Evolutionary conservation across 1,139 yeast species (phyloP), one percentile per base, ranked within the genome.

Genomic region (Zygosaccharomyces sapae): DNA sequence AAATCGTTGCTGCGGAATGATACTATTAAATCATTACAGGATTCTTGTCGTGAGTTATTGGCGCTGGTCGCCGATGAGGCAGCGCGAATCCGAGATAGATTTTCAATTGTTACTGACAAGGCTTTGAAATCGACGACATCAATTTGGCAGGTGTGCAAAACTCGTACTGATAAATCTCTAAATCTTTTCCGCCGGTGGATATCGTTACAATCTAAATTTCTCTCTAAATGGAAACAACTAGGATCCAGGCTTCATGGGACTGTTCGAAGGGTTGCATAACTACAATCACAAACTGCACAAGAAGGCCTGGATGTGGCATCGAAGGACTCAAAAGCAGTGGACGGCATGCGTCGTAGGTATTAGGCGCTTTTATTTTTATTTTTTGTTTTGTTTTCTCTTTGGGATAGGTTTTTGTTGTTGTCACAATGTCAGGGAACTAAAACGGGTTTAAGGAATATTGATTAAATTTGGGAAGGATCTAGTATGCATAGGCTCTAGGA

Each of bases 21-120:
- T 12, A 5, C 45, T 8, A 22, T 41, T 27, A 18, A 22, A 8
- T 25, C 36, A 13, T 16, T 38, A 25, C 25, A 29, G 16, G 30
- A 24, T 9, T 13, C 30, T 1, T 38, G 7, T 18, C 42, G 13
- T 16, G 34, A 16, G 8, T 6, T 35, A n/a, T 31, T 24, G 27
- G 45, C 18, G 41, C 41, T 38, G 41, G 41, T 38, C 41, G 10
- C 41, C 41, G 41, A 38, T 18, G 13, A 38, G 19, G 34, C 24
- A 1, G 34, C 41, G 5, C 19, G 34, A 10, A 12, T 38, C n/a
- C 12, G 41, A 7, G 16, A 25, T 8, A 13, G 24, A 12, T 18
- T 43, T 19, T 43, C 41, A 7, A 30, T n/a, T 20, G 29, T n/a
- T 7, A 13, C 18, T 9, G 16, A 13, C 3, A 6, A 31, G 8